Base-by-base conservation (phyloP, 176 grass and related monocot species). In the Tillandsia fasciculata region DNA sequence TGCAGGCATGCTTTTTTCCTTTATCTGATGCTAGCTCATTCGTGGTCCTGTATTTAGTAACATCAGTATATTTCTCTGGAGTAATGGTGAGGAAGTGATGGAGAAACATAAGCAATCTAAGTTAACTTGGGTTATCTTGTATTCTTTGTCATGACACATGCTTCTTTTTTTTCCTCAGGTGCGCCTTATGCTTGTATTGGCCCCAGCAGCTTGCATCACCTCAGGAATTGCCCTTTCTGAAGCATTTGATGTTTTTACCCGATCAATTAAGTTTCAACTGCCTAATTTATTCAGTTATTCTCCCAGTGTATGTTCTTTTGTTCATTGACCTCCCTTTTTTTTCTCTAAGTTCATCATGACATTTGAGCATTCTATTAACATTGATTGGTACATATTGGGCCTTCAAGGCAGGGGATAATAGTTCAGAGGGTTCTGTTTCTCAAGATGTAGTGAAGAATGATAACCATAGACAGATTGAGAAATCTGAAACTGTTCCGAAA, bases 171-270 rank as follows among this genome's bases (percentile, higher is more conserved):
- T 50, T 42, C 33, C 28, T 61, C 74, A 99, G 95, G 95, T 99
- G 22, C 84, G 95, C 29, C 95, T 99, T 88, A 99, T 99, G 95
- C 95, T 99, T 84, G 95, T 99, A 63, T 79, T 99, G 74, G 95
- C 95, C 71, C 95, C 95, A 81, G 95, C 95, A 78, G 95, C 90
- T 2, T 99, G 95, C 74, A 94, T 99, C 80, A 79, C 88, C 79
- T 99, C 95, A 28, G 95, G 95, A 67, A 94, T 99, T 78, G 95
- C 90, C 72, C 82, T 99, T 50, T 99, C 95, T 51, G 87, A 83
- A 83, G 90, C 73, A 78, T 99, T 91, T 50, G 58, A 76, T 71
- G 87, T 90, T 68, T 86, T 99, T 66, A 94, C 95, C 73, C 69
- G 85, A 70, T 99, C 95, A 33, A 80, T 91, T 53, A 99, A 99